These are phyloP conservation scores for Penicillium paneum DNA, from an alignment of 2,329 filamentous ascomycete genomes.

Conservation along the genomic window DNA sequence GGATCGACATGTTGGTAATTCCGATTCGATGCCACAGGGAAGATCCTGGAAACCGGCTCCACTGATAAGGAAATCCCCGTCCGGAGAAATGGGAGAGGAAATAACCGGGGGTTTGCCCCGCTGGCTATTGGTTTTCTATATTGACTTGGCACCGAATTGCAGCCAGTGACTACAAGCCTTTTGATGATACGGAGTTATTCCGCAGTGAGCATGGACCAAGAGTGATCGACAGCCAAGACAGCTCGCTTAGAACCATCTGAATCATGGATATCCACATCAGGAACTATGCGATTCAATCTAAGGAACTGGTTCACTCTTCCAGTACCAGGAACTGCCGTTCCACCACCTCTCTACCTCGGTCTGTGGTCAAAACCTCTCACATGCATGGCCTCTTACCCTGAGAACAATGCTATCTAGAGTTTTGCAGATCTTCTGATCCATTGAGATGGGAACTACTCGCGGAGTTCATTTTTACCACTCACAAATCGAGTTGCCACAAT, in stretches of 20 bases:
- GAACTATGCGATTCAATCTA: not conserved
- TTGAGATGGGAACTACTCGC: not conserved
- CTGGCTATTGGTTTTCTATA: slow-evolving; percentile 8
- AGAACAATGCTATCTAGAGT: slow-evolving; percentile 15
- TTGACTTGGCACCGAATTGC: not conserved
- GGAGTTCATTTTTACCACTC: slow-evolving; percentile 6
- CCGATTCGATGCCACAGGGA: slow-evolving; percentile 6
- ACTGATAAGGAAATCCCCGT: slow-evolving; percentile 16
- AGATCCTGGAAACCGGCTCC: slow-evolving; percentile 8
- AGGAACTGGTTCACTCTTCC: not conserved
- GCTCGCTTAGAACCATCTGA: slow-evolving; percentile 12
- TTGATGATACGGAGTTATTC: not conserved
- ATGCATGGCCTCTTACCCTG: not conserved
- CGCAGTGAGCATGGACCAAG: slow-evolving; percentile 2
- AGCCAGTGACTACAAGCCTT: not conserved
- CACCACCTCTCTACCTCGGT: not conserved
- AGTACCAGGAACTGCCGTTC: not conserved
- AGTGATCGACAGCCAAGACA: slow-evolving; percentile 15
- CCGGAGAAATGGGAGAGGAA: slow-evolving; percentile 3
- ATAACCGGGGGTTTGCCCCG: not conserved
- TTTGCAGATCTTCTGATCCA: slow-evolving; percentile 8
- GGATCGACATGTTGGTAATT: slow-evolving; percentile 12
- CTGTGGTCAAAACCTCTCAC: not conserved
- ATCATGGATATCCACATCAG: not conserved
- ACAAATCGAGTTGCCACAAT: not conserved